Evolutionary conservation across 495 filamentous ascomycete species (phyloP), one percentile per base, ranked within the genome.

Genomic region (Aeminium ludgeri): DNA sequence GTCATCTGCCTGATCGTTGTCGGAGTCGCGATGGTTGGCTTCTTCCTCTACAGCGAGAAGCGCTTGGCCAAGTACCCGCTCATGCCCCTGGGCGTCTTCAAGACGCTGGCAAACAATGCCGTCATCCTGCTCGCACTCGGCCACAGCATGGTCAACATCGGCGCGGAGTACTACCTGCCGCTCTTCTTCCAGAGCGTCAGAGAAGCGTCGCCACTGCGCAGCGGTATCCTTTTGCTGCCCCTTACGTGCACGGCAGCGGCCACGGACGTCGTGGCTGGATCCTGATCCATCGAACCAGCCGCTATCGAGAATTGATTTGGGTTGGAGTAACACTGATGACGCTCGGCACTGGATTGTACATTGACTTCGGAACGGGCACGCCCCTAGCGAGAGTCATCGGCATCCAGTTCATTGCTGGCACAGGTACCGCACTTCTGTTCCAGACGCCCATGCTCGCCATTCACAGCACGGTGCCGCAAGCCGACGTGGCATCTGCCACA

Each of bases 201-300:
- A 19, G 55, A 53, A 36, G 65, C 66, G 0, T 63, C 64, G 0
- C 71, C 73, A 1, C 53, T 73, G 41, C 59, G 54, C 11, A 71
- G 69, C 0, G 73, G 73, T 37, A 34, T 71, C 3, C 42, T 73
- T 3, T 59, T 71, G 11, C 57, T 77, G 11, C 70, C 73, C 2
- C 48, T 69, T 30, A 65, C 69, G 11, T 41, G 76, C 11, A 60
- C 60, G 8, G 63, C 67, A 51, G 68, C 74, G 1, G 31, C 64
- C 4, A 52, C 62, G 2, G 69, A 67, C 25, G 61, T 76, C 1
- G 25, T 59, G 1, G 55, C 58, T 0, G 77, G 76, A 31, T 69
- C 11, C 29, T 73, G 7, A 79, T 79, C 35, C 68, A 78, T 49
- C 58, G 54, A 16, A 79, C 68, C 0, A 77, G 76, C 18, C 65